Base-by-base conservation (phyloP, 176 grass and related monocot species). In the Oryza glumipatula region DNA sequence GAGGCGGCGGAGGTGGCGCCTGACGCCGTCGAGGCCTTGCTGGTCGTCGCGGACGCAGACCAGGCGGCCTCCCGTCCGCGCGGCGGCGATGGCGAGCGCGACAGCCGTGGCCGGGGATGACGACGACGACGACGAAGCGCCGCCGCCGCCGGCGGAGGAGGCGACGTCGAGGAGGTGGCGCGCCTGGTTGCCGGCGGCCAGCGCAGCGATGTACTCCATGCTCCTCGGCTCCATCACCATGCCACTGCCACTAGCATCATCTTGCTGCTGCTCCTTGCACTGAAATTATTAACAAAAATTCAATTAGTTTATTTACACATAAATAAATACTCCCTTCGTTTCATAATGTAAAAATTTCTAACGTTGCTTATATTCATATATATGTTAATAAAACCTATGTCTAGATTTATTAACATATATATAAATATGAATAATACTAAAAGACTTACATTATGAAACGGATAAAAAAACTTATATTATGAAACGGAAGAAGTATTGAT, bases 121-220 rank as follows among this genome's bases (percentile, higher is more conserved):
- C 22, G 72, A 3, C 15, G 60, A 39, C 33, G 72, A 3, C 15
- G 51, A 32, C 1, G 30, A 3, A 10, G 47, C 47, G 47, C 11
- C 48, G 48, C 64, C 33, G 35, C 11, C 48, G 6, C 11, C 2
- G 23, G 30, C 48, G 6, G 16, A 2, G 23, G 30, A 4, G 23
- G 30, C 86, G 16, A 88, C 33, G 79, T 82, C 72, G 13, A 60
- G 65, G 43, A 82, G 45, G 32, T 51, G 49, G 2, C 45, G 78
- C 2, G 86, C 72, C 15, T 56, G 78, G 65, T 72, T 82, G 45
- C 86, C 86, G n/a, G 86, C 79, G 1, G 86, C 86, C 7, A 88
- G 71, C 30, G 86, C 86, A n/a, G 86, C 70, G 66, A 88, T 70
- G 72, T 63, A 88, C 66, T 88, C 86, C 86, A 82, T 77, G 73